phyloP scores from a whole-genome alignment of 1,139 yeast genomes.

The Trichomonascaceae sp. region DNA sequence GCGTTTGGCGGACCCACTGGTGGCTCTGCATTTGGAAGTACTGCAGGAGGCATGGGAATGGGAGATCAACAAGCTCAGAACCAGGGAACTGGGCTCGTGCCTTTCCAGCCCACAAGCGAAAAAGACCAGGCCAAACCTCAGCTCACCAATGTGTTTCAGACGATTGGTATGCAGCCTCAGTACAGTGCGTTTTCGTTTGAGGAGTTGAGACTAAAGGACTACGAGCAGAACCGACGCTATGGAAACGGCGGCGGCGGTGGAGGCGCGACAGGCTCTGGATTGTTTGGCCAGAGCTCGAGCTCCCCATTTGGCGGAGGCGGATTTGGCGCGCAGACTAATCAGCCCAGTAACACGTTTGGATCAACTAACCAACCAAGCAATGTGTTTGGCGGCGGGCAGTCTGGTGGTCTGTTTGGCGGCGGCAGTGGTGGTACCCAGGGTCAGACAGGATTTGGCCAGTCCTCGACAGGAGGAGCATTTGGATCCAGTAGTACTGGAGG shows the following conservation, averaged over 20 bases:
- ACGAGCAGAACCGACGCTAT: slow-evolving; percentile 56
- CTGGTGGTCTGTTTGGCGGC: slow-evolving; percentile 17
- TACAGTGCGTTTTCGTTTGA: slow-evolving; percentile 58
- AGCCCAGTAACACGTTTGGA: slow-evolving; percentile 15
- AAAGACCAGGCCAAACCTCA: slow-evolving; percentile 49
- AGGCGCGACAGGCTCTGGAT: slow-evolving; percentile 10
- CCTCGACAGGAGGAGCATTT: slow-evolving; percentile 9
- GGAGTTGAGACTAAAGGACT: slow-evolving; percentile 82
- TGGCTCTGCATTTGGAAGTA: slow-evolving; percentile 23
- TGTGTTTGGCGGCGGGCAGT: slow-evolving; percentile 14
- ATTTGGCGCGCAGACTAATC: slow-evolving; percentile 5
- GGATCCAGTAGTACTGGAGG: slow-evolving; percentile 13
- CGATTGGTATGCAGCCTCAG: slow-evolving; percentile 81
- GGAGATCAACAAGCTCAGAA: too few species aligned
- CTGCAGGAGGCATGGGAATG: slow-evolving; percentile 9
- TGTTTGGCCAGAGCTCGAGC: slow-evolving; percentile 11
- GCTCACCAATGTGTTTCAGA: slow-evolving; percentile 48
- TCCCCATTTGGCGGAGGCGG: slow-evolving; percentile 24
- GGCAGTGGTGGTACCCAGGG: not conserved
- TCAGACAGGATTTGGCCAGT: slow-evolving; percentile 6
- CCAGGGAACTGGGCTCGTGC: slow-evolving; percentile 52
- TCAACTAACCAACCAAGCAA: slow-evolving; percentile 14
- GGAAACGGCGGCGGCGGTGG: slow-evolving; percentile 30
- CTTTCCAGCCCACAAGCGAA: slow-evolving; percentile 57
- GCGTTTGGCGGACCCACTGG: slow-evolving; percentile 17